These are phyloP conservation scores for Tilletia walkeri DNA, from an alignment of 1,284 basidiomycete species.

Conservation along the genomic window DNA sequence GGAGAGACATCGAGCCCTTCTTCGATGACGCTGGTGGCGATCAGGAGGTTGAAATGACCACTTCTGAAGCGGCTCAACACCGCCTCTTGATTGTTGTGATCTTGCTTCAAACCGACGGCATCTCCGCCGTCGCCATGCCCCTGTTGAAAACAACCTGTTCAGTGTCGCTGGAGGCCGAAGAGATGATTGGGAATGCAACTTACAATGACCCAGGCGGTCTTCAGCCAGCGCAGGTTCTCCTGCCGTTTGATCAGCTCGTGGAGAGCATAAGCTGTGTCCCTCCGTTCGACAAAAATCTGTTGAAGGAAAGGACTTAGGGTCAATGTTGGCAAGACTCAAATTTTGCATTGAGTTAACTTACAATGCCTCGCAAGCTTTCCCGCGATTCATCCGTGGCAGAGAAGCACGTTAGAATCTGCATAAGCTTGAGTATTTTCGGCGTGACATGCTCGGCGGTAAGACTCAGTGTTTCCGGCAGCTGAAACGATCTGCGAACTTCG, in stretches of 20 bases:
- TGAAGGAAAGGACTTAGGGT: neutral
- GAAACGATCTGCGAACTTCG: conserved; percentile 23
- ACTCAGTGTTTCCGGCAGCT: conserved; percentile 22
- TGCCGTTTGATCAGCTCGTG: conserved; percentile 37
- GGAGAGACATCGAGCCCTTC: conserved; percentile 43
- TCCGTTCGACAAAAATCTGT: conserved; percentile 36
- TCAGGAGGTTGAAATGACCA: conserved; percentile 35
- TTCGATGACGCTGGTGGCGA: conserved; percentile 43
- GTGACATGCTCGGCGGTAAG: conserved; percentile 24
- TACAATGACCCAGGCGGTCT: conserved; percentile 33
- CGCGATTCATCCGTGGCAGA: conserved; percentile 3
- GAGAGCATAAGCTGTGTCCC: conserved; percentile 35
- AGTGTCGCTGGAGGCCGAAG: neutral
- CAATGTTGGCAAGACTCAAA: too few relatives aligned
- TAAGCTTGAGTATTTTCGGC: conserved; percentile 32
- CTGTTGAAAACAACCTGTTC: neutral
- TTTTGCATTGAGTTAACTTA: neutral
- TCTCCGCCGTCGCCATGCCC: conserved; percentile 6
- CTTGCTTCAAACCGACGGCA: neutral
- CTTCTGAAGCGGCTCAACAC: conserved; percentile 35
- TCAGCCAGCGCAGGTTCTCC: conserved; percentile 29
- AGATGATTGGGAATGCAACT: neutral
- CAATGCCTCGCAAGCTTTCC: conserved; percentile 34
- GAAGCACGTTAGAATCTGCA: conserved; percentile 36
- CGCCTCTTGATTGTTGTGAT: conserved; percentile 29